phyloP scores from a whole-genome alignment of 2,329 filamentous ascomycete genomes.

The Aureobasidium sp. region DNA sequence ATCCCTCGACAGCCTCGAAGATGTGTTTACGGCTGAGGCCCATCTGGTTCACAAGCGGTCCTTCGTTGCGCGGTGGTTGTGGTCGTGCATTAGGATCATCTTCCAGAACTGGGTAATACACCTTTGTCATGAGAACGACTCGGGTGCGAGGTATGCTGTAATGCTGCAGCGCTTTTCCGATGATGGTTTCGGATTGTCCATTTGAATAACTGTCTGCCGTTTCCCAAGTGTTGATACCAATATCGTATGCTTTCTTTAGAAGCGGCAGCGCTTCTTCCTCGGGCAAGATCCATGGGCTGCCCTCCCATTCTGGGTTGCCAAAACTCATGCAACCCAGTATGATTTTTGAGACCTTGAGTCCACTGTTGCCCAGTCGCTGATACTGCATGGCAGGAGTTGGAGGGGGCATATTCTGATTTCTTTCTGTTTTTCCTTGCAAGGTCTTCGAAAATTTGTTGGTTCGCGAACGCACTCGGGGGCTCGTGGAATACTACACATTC shows the following conservation, averaged over 20 bases:
- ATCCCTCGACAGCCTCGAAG: constrained; percentile 56
- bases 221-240: constrained; percentile 56
- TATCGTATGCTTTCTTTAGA: constrained; percentile 57
- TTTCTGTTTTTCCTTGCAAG: no score
- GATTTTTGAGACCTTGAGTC: neutral
- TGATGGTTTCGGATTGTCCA: constrained; percentile 58
- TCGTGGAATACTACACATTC: no score
- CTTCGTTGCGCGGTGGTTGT: no score
- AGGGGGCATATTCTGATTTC: no score
- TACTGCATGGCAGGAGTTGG: no score
- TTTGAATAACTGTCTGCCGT: constrained; percentile 56
- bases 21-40: constrained; percentile 59
- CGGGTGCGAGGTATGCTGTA: constrained; percentile 58
- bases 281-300: neutral
- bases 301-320: neutral
- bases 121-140: constrained; percentile 60
- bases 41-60: constrained; percentile 35
- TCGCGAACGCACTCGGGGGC: no score
- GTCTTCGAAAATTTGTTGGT: no score
- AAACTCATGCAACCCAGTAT: neutral
- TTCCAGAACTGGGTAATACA: constrained; percentile 42
- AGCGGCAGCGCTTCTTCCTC: constrained; percentile 43
- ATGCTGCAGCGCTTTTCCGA: constrained; percentile 59
- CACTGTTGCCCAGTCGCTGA: neutral
- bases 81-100: neutral